Base-by-base conservation (phyloP, 306 rosid species). In the Senna tora region DNA sequence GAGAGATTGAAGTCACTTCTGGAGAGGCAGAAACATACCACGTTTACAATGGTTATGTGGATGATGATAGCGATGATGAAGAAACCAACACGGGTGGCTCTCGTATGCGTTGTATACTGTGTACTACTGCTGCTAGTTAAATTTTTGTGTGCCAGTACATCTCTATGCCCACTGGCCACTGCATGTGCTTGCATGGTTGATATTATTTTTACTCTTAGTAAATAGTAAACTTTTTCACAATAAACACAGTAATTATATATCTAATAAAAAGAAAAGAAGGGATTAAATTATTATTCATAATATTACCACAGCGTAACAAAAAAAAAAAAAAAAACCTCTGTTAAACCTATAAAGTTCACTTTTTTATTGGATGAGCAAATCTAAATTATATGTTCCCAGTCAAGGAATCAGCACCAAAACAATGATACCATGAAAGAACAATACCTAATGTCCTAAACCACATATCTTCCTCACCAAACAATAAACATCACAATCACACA, bases 61-160 rank as follows among this genome's bases (percentile, higher is more conserved):
- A 87, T 3, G 84, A 84, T 36, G 86, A 65, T 36, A 89, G 73
- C n/a, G 75, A 79, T 3, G 75, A 75, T 4, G 87, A 84, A 42
- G 88, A 74, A 63, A 46, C 82, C 47, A 76, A 77, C 63, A 52
- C 57, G 16, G 80, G 84, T 65, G 80, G 79, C 38, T 80, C 87
- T 66, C 82, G 87, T 16, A 81, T 89, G 99, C 96, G 97, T 64
- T 94, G 99, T 92, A 84, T 91, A 78, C 81, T 94, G 71, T 94
- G 99, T 71, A 94, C 99, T 69, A 91, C 99, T 69, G 98, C 98
- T 73, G 79, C 95, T 59, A 72, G 86, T 81, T 85, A 89, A 87
- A 75, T 62, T 75, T 71, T 59, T 32, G 71, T 60, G 25, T 39
- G 36, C 4, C 67, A 15, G 62, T 33, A 28, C 54, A 43, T 78